Conservation (phyloP, 208 protist genomes). For the Balamuthia mandrillaris region DNA sequence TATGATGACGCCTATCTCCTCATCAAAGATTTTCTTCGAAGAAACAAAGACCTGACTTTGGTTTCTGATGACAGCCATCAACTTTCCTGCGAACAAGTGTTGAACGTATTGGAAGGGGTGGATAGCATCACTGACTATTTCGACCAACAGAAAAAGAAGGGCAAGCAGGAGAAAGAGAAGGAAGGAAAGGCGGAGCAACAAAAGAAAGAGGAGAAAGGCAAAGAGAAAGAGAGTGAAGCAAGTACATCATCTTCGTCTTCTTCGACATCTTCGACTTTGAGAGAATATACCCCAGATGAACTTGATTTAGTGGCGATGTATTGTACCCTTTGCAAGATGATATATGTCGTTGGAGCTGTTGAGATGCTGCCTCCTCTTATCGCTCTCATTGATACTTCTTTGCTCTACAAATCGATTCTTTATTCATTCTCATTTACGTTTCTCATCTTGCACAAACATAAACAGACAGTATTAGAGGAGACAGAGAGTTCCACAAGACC, state of each 20-base stretch:
- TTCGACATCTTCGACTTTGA: neutral
- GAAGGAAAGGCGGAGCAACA: neutral
- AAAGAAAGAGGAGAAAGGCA: too few relatives aligned
- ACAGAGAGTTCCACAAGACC: slow-evolving; percentile 63
- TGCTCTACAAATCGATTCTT: neutral
- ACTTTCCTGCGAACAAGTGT: neutral
- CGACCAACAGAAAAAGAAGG: neutral
- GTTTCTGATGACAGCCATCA: neutral
- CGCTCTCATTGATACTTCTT: neutral
- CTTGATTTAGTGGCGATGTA: slow-evolving; percentile 62
- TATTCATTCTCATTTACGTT: neutral
- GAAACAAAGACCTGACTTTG: neutral
- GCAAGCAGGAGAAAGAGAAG: neutral
- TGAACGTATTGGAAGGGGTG: neutral
- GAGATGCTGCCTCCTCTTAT: slow-evolving; percentile 42
- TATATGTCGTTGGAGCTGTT: slow-evolving; percentile 58
- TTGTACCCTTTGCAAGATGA: slow-evolving; percentile 59
- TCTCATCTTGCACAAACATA: neutral
- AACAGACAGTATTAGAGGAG: slow-evolving; percentile 20
- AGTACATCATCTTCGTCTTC: neutral
- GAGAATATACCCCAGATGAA: slow-evolving; percentile 39
- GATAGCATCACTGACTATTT: neutral
- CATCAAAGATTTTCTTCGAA: neutral
- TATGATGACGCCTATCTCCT: neutral
- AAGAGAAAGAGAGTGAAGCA: too few relatives aligned